Conservation (phyloP, 495 filamentous ascomycete genomes). For the Aspergillus diversus region DNA sequence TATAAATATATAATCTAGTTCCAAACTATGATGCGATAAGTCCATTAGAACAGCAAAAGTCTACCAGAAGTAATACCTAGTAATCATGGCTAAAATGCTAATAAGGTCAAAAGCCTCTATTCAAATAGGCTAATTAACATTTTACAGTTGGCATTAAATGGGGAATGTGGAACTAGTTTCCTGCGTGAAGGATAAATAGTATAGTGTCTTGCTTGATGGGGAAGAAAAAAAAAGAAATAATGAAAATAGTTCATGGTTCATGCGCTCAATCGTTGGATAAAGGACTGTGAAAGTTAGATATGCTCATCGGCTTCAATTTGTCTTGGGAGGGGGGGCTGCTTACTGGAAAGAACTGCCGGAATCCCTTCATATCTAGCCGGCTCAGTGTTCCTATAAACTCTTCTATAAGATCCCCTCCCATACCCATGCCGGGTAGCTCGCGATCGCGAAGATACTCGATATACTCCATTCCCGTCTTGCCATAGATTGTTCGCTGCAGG, state of each 20-base stretch:
- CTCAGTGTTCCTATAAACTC: constrained; percentile 60
- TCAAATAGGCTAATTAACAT: too few relatives aligned
- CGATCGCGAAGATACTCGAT: constrained; percentile 55
- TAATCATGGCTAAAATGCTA: too few relatives aligned
- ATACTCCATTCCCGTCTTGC: constrained; percentile 75
- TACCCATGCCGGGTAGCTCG: constrained; percentile 58
- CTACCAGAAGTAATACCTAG: too few relatives aligned
- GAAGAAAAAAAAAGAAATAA: constrained; percentile 22
- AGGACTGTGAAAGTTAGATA: constrained; percentile 33
- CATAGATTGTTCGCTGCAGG: constrained; percentile 84
- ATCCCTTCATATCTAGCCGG: constrained; percentile 54
- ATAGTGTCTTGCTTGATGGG: background rate
- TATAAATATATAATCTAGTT: too few relatives aligned
- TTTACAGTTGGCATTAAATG: background rate
- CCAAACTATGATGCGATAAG: background rate
- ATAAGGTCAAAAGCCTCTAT: too few relatives aligned
- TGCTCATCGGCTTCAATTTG: background rate
- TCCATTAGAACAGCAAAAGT: background rate
- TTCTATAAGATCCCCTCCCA: constrained; percentile 53
- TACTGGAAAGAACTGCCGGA: constrained; percentile 60
- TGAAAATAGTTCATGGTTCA: constrained; percentile 29
- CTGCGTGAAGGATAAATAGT: background rate
- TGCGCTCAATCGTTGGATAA: constrained; percentile 54
- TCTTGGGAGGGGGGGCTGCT: constrained; percentile 8
- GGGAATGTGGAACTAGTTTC: background rate